These are phyloP conservation scores for Lipomyces anomalus DNA, from an alignment of 805 yeast species.

Conservation along the genomic window DNA sequence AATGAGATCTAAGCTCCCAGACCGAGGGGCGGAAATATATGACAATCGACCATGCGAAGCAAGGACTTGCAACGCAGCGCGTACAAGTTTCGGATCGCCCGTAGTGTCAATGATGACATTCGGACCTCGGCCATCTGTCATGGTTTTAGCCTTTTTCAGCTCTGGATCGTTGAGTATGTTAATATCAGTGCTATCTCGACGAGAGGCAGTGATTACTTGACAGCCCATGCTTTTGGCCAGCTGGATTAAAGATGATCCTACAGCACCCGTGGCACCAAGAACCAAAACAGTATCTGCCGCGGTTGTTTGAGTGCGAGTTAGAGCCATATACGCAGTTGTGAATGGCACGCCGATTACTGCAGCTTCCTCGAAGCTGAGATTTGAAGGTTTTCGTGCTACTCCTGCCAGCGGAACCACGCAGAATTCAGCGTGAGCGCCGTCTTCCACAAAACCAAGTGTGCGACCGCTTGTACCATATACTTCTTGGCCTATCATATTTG, in stretches of 20 bases:
- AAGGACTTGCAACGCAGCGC: not conserved
- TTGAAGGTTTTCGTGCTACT: not conserved
- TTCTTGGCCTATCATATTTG: not conserved
- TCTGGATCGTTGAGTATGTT: not conserved
- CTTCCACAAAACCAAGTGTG: not conserved
- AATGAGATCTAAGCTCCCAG: not conserved
- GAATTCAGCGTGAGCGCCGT: too few species aligned
- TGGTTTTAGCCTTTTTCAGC: too few species aligned
- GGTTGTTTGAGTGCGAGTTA: not conserved
- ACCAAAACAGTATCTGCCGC: not conserved
- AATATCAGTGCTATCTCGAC: not conserved
- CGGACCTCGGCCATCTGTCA: too few species aligned
- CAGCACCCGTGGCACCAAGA: not conserved
- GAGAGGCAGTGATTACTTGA: constrained; percentile 1
- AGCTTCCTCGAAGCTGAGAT: not conserved
- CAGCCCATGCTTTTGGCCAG: not conserved
- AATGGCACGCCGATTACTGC: not conserved
- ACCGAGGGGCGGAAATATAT: not conserved
- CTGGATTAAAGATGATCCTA: constrained; percentile 1
- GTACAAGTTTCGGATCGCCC: not conserved
- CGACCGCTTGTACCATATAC: constrained; percentile 1
- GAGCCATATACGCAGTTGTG: not conserved
- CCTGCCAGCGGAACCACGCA: not conserved
- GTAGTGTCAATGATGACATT: too few species aligned
- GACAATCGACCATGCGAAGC: not conserved